Evolutionary conservation across 2,329 filamentous ascomycete genomes (phyloP).

Genomic region (Microdochium trichocladiopsis): DNA sequence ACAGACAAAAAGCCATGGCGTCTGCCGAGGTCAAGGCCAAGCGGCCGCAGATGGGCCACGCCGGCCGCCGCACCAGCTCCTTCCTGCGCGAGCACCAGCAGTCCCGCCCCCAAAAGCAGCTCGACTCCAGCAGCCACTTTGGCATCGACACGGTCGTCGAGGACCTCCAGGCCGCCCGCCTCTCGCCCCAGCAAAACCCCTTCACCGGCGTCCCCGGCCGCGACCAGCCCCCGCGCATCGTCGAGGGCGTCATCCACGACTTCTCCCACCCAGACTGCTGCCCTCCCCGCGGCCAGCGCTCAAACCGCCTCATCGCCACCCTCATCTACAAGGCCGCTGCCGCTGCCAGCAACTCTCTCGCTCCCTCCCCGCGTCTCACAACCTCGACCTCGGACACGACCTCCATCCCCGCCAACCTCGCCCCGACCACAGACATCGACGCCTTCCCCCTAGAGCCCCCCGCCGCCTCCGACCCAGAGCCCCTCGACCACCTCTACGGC

Average conservation of each 20-base stretch:
- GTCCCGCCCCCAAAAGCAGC: constrained; percentile 47
- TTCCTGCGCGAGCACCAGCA: constrained; percentile 59
- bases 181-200: constrained; percentile 20
- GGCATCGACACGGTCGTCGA: constrained; percentile 62
- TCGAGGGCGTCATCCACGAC: constrained; percentile 56
- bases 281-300: constrained; percentile 36
- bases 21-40: not conserved
- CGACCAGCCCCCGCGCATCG: constrained; percentile 50
- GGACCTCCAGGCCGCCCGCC: constrained; percentile 32
- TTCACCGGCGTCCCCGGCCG: constrained; percentile 57
- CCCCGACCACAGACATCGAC: constrained; percentile 51
- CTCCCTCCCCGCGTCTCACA: constrained; percentile 22
- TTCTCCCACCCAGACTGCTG: constrained; percentile 59
- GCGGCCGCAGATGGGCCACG: not conserved
- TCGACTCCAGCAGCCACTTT: constrained; percentile 44
- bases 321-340: constrained; percentile 50
- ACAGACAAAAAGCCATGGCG: not conserved
- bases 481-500: constrained; percentile 59
- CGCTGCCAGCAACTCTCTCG: constrained; percentile 13
- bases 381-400: constrained; percentile 28
- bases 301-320: constrained; percentile 52
- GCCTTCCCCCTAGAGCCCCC: constrained; percentile 54
- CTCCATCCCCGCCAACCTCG: constrained; percentile 47
- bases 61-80: constrained; percentile 50
- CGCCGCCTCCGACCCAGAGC: constrained; percentile 43